Base-by-base conservation (phyloP, 176 grass and related monocot genomes). In the Bonia amplexicaulis region DNA sequence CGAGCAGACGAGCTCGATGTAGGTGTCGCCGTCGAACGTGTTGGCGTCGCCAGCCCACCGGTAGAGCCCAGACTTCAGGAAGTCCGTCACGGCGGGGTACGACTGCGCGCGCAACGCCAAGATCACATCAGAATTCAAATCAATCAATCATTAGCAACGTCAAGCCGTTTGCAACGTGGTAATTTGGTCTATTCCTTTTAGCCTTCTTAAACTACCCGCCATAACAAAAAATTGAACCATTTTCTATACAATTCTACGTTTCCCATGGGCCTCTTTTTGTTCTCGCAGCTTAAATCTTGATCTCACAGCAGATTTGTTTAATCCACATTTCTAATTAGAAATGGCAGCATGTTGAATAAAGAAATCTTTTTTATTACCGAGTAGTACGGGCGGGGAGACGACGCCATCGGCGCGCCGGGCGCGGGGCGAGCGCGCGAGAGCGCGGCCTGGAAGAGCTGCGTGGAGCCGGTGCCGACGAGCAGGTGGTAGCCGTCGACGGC, bases 381-480 rank as follows among this genome's bases (percentile, higher is more conserved):
- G 85, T 95, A 98, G 51, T 89, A 95, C 0, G 95, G 0, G 11
- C 67, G 0, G 87, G 61, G 95, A 98, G 27, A 98, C 87, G 11
- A 98, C 85, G 63, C 61, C 15, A 84, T 85, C 0, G 95, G 93
- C 14, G 69, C 39, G 29, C 49, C 69, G 2, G n/a, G 77, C 25
- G 1, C 17, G 54, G 6, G 82, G 85, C 1, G 93, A 85, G 12
- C 95, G 83, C 11, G 95, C 95, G 40, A 95, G 14, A 98, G 31
- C 0, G 88, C 79, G 5, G 95, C 95, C 70, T 98, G 95, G 73
- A 95, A 78, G 79, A 98, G 87, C 85, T 98, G 95, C 1, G 85
- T 93, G 31, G 95, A 98, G 0, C 95, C 95, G 3, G 88, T 93
- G 9, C 93, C 95, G 33, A 93, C 91, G 3, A 98, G 73, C 6